Evolutionary conservation across 768 basidiomycete genomes (phyloP), one percentile per base, ranked within the genome.

Genomic region (Royoungia palumana): DNA sequence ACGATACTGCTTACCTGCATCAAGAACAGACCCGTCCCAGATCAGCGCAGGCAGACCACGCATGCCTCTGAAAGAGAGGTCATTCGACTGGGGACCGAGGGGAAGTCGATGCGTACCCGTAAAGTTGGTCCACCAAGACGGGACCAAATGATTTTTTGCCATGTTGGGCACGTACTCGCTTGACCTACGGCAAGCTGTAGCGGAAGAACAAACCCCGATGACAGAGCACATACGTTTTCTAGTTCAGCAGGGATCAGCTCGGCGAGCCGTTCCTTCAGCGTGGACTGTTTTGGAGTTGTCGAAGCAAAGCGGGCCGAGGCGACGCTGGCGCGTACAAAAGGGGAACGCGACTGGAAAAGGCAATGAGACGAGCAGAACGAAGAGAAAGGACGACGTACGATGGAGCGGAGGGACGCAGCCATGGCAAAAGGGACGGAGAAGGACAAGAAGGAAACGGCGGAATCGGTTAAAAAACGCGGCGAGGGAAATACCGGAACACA

Each of bases 21-120:
- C 95, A 55, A 98, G 84, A 51, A 98, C 95, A 47, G 95, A 98
- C 52, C 89, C 95, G 56, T 98, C 95, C 95, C 95, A 98, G 60
- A 98, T 92, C 58, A 98, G 82, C 45, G 93, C 94, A 56, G 94
- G 89, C 41, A 91, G 79, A 53, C 89, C 87, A 54, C 89, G 77
- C 88, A 92, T 90, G 46, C 90, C 89, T 58, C 89, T 92, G 53
- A 56, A 46, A 52, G 41, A 10, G 25, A 16, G 38, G 22, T 41
- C 30, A 49, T 44, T 50, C 40, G 38, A 56, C 41, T 47, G 35
- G 9, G 44, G 40, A 22, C n/a, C 48, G 39, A 22, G 35, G 27
- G 21, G 9, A 2, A 22, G 10, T n/a, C n/a, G 35, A 30, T 27
- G 53, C 51, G 20, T 63, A 83, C 89, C 92, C 92, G 68, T 92